phyloP scores from a whole-genome alignment of 768 basidiomycete species.

The Hemileccinum rubropunctum region DNA sequence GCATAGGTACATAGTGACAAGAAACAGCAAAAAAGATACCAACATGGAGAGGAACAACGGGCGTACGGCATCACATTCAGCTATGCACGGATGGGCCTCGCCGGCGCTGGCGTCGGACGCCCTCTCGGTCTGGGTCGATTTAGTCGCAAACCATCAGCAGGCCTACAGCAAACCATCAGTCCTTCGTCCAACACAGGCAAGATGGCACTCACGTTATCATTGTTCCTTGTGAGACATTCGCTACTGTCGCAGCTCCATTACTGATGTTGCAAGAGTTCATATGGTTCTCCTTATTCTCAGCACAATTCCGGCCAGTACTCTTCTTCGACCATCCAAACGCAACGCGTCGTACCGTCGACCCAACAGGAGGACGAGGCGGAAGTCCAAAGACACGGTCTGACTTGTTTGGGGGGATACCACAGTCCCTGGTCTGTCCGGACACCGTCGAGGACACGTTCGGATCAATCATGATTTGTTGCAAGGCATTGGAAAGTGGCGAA shows the following conservation, averaged over 20 bases:
- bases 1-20: slow-evolving; percentile 34
- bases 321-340: slow-evolving; percentile 67
- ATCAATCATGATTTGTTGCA: slow-evolving; percentile 47
- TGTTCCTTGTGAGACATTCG: slow-evolving; percentile 31
- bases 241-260: background rate
- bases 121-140: slow-evolving; percentile 46
- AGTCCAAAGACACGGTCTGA: slow-evolving; percentile 24
- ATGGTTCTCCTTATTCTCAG: slow-evolving; percentile 57
- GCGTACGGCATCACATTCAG: background rate
- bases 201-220: slow-evolving; percentile 53
- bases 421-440: slow-evolving; percentile 35
- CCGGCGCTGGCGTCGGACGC: slow-evolving; percentile 36
- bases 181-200: background rate
- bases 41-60: background rate
- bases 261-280: slow-evolving; percentile 8
- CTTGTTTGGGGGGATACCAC: slow-evolving; percentile 27
- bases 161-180: slow-evolving; percentile 24
- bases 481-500: slow-evolving; percentile 27
- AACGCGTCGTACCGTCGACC: slow-evolving; percentile 52
- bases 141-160: slow-evolving; percentile 41
- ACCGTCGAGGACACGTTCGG: slow-evolving; percentile 34
- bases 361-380: slow-evolving; percentile 47
- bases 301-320: slow-evolving; percentile 46
- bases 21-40: background rate
- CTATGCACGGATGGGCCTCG: slow-evolving; percentile 26